Base-by-base conservation (phyloP, 2,329 filamentous ascomycete species). In the Fusarium annulatum region DNA sequence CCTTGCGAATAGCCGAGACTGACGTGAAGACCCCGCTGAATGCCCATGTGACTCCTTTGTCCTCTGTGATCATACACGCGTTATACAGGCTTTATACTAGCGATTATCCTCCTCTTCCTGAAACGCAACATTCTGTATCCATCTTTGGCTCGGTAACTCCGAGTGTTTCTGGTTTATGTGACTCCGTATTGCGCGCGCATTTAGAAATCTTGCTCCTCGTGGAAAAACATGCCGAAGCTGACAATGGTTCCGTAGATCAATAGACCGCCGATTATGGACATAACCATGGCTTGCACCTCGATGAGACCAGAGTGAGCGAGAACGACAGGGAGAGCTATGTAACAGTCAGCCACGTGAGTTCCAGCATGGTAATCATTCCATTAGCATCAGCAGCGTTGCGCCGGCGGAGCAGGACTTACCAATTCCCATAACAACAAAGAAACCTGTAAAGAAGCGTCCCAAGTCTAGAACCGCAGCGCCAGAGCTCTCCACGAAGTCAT, bases 181-280 rank as follows among this genome's bases (percentile, higher is more conserved):
- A 28, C 46, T 36, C 42, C 18, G 15, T 46, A 41, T 45, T 39
- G 30, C 34, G 60, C 39, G 57, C 68, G 60, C 41, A 58, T 69
- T 85, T 85, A 98, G 83, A 98, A 99, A 78, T 98, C 96, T 81
- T 97, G 93, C 82, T 98, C 95, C 84, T 98, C 95, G 82, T 96
- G 93, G 88, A 99, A 99, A 86, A 98, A 99, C 91, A 98, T 93
- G 75, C 93, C 92, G 84, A 99, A 99, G 85, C 93, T 96, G 84
- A 99, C 97, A 81, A 99, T 98, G 55, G 96, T 99, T 64, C 94
- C 94, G 84, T 99, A 99, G 82, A 99, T 99, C 81, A 99, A 86
- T 67, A 98, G 86, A 59, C 96, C 96, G 34, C 96, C 96, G 59
- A 96, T 85, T 77, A 99, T 93, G 59, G 94, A 97, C 96, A 99